phyloP scores from a whole-genome alignment of 176 grass and related monocot genomes.

The Metroxylon sagu region DNA sequence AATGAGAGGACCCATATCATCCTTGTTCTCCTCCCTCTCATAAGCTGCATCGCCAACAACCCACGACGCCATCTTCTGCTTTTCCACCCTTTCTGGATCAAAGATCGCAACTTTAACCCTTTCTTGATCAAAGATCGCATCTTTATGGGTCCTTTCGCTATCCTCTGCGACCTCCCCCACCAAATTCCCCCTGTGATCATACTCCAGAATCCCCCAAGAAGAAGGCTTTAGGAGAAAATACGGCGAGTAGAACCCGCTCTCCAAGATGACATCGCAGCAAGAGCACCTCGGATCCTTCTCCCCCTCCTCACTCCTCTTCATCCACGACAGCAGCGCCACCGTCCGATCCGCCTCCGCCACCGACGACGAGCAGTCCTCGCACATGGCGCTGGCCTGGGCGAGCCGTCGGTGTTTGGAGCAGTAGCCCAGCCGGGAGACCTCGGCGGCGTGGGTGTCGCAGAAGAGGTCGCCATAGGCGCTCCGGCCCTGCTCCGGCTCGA shows the following conservation, averaged over 20 bases:
- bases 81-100: slow-evolving; percentile 1
- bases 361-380: slow-evolving; percentile 68
- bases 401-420: slow-evolving; percentile 58
- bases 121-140: slow-evolving; percentile 14
- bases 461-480: slow-evolving; percentile 37
- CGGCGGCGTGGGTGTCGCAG: slow-evolving; percentile 65
- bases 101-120: too few species aligned
- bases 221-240: slow-evolving; percentile 34
- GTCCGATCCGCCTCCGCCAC: slow-evolving; percentile 20
- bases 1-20: neutral
- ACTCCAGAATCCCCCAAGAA: slow-evolving; percentile 12
- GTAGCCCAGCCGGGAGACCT: slow-evolving; percentile 71
- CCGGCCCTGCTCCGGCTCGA: slow-evolving; percentile 28
- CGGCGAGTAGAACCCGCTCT: slow-evolving; percentile 82
- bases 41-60: neutral
- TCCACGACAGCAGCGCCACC: slow-evolving; percentile 59
- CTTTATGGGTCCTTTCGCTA: slow-evolving; percentile 4
- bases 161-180: too few species aligned
- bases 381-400: slow-evolving; percentile 72
- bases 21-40: slow-evolving; percentile 2
- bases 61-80: slow-evolving; percentile 18
- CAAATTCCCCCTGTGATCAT: slow-evolving; percentile 13
- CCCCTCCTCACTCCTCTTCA: slow-evolving; percentile 68
- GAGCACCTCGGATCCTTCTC: slow-evolving; percentile 85
- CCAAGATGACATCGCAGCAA: slow-evolving; percentile 67